Evolutionary conservation across 2,329 filamentous ascomycete genomes (phyloP).

Genomic region (Aspergillus novoparasiticus): DNA sequence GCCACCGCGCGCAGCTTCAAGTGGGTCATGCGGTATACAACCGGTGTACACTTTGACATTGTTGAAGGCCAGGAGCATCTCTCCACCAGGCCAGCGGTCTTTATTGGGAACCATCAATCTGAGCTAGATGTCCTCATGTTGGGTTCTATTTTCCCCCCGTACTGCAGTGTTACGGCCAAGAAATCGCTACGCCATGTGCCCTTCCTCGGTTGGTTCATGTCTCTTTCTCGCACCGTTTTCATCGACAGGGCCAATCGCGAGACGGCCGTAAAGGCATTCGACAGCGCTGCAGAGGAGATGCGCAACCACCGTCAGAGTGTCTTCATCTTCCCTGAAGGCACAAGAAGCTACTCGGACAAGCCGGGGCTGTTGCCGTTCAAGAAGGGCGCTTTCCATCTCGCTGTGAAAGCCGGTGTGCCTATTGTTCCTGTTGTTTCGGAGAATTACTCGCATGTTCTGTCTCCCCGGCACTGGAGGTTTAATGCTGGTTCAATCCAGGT

Average conservation of each 20-base stretch:
- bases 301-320: slow-evolving; percentile 64
- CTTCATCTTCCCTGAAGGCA: slow-evolving; percentile 73
- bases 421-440: slow-evolving; percentile 83
- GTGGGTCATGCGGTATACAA: slow-evolving; percentile 71
- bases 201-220: slow-evolving; percentile 93
- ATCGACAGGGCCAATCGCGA: slow-evolving; percentile 87
- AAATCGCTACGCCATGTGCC: slow-evolving; percentile 76
- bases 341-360: slow-evolving; percentile 81
- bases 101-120: slow-evolving; percentile 93
- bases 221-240: slow-evolving; percentile 85
- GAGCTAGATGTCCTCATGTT: slow-evolving; percentile 94
- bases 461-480: slow-evolving; percentile 66
- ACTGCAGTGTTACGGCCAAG: slow-evolving; percentile 94
- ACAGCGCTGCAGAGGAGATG: slow-evolving; percentile 80
- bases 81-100: slow-evolving; percentile 76
- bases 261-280: slow-evolving; percentile 82
- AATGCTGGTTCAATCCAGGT: slow-evolving; percentile 71
- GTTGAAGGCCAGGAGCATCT: slow-evolving; percentile 70
- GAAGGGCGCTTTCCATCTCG: slow-evolving; percentile 96
- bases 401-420: slow-evolving; percentile 88
- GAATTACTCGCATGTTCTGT: slow-evolving; percentile 76
- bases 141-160: slow-evolving; percentile 82
- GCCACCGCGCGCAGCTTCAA: slow-evolving; percentile 78
- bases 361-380: slow-evolving; percentile 92
- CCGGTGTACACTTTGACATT: slow-evolving; percentile 74